A percentile compares a stretch with the other conserved stretches of the same genome.
Evolutionary conservation across 805 yeast species (phyloP).

Genomic region (Ascoidea asiatica): DNA sequence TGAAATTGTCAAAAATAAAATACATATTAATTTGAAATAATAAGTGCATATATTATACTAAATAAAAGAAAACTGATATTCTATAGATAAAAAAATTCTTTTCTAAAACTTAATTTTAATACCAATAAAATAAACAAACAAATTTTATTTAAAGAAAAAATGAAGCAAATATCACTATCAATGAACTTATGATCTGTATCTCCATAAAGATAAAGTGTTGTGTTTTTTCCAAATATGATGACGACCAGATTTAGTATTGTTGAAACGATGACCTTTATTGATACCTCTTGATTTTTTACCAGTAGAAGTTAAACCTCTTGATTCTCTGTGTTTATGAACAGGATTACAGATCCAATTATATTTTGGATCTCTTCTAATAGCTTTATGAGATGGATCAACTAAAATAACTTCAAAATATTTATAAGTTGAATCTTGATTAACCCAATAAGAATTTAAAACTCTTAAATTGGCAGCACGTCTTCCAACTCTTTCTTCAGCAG

Average conservation of each 20-base stretch:
- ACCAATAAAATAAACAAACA: too few relatives aligned
- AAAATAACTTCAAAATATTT: constrained; percentile 97
- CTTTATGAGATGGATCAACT: constrained; percentile 96
- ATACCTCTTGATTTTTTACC: constrained; percentile 99
- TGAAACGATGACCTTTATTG: constrained; percentile 99
- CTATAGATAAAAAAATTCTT: too few relatives aligned
- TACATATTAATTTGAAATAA: too few relatives aligned
- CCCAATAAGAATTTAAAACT: constrained; percentile 99
- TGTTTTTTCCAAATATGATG: constrained; percentile 99
- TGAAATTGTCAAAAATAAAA: too few relatives aligned
- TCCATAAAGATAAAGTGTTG: constrained; percentile 98
- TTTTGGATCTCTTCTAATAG: constrained; percentile 96
- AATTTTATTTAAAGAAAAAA: too few relatives aligned
- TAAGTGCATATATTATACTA: too few relatives aligned
- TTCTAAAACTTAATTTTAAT: too few relatives aligned
- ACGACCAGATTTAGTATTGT: constrained; percentile 98
- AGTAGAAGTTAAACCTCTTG: constrained; percentile 95
- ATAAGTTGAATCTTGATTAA: constrained; percentile 99
- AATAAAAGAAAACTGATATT: too few relatives aligned
- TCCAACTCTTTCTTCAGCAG: constrained; percentile 99
- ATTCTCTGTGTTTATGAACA: constrained; percentile 99
- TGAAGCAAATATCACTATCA: too few relatives aligned
- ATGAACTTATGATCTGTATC: constrained; percentile 74
- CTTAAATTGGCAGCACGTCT: constrained; percentile 98
- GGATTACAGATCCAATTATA: constrained; percentile 99